Evolutionary conservation across 192 early-diverging fungal species (phyloP), one percentile per base, ranked within the genome.

Genomic region (Coemansia guatemalensis): DNA sequence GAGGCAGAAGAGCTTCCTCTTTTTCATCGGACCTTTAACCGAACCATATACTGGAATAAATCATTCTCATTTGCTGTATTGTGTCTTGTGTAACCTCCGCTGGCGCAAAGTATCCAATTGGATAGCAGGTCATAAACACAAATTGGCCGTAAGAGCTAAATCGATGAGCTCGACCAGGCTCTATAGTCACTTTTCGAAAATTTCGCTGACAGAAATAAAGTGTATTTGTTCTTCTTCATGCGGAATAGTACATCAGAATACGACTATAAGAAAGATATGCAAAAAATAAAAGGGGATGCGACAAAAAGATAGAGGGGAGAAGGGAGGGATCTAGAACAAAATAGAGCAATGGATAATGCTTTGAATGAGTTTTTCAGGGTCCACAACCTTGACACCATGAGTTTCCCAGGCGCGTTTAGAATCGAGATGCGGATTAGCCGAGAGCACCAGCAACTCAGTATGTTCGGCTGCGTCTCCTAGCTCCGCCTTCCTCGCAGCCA

Each of bases 321-420:
- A n/a, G n/a, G n/a, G n/a, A n/a, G 14, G 7, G n/a, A 50, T 3
- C 58, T 27, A 65, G 24, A 79, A 73, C 14, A 56, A 35, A 1
- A 61, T 55, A 14, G 48, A 12, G 48, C 71, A 69, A 30, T 68
- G 67, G 21, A 79, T 69, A n/a, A 79, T 70, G 54, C 77, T 79
- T 35, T 79, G 77, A 35, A 79, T 79, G 33, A 79, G 32, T 32
- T 52, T 35, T 47, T 79, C 77, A 11, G 77, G 71, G 5, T 58
- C 47, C n/a, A 67, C 63, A 7, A 70, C 68, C 1, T 22, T 26
- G 6, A 56, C 64, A 20, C 64, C 47, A 21, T 65, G 67, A 9
- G 7, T 49, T 2, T 23, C 52, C 72, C 72, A 74, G 49, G 9
- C 21, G 24, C 55, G 21, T 23, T 21, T 17, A 23, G 29, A 20